Evolutionary conservation across 345 rosid species (phyloP), one percentile per base, ranked within the genome.

Genomic region (Boechera stricta): DNA sequence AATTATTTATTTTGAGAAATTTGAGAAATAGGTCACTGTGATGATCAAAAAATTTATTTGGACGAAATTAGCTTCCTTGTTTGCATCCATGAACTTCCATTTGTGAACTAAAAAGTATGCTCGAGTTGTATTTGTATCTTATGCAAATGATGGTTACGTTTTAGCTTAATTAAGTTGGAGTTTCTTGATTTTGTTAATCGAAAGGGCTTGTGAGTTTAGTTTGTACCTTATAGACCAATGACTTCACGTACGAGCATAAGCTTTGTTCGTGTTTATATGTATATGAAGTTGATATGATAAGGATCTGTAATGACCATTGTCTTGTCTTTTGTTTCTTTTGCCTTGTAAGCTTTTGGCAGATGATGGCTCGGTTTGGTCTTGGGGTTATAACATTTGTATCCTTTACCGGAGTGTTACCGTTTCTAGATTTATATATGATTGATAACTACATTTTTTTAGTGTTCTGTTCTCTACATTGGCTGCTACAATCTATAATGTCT

Each of bases 311-410:
- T 78, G 71, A 78, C 57, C 77, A 65, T 65, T 57, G 6, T 64
- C 44, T 57, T 62, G 26, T 44, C 49, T 52, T 75, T 39, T 69
- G 72, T 61, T 66, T n/a, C 33, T 69, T 62, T 77, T 77, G 52
- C 76, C 75, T 32, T 76, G 51, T 60, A 78, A 73, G 74, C 71
- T 65, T 18, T 54, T 86, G 80, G 79, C 94, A 94, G 98, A 88
- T 84, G 96, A 89, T 86, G 97, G 97, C 69, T 90, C 93, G 0
- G 89, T 94, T 70, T 94, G 97, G 97, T 81, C 87, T 66, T 94
- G 98, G 98, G 98, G 98, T 73, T 91, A 89, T 76, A 91, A 94
- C 77, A 68, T 78, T 52, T 91, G 98, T 94, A 91, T 94, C 98
- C 98, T 87, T 74, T 35, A 26, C 72, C 7, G 26, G 4, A 60